Base-by-base conservation (phyloP, 1,284 basidiomycete species). In the Peniophora sp. region DNA sequence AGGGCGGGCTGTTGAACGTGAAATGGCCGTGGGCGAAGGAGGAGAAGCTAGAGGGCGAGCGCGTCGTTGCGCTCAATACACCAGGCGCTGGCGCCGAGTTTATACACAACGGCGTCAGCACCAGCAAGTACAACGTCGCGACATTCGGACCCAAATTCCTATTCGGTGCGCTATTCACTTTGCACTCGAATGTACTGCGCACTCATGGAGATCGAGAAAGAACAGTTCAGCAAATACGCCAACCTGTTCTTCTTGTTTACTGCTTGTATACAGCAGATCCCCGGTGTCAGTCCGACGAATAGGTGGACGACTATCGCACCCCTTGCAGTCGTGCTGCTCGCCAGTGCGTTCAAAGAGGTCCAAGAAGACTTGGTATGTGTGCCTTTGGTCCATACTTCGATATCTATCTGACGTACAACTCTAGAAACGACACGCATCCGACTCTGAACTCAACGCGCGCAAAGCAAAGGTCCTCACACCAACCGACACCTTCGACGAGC, bases 181-280 rank as follows among this genome's bases (percentile, higher is more conserved):
- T 18, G 36, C 18, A 24, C 18, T 17, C 5, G n/a, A 17, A 49
- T 47, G 46, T 51, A 17, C 24, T 35, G 11, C 34, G 22, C 47
- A 5, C 39, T 43, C 11, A 32, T 32, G 12, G 27, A 32, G 27
- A 32, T 5, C 6, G 27, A 48, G 43, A 35, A 72, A 87, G 94
- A 97, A 67, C 94, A 97, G 84, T 97, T 97, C 76, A 93, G 90
- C 56, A 96, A 97, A 79, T 98, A 97, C 64, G 97, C 97, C 60
- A 99, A 99, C 67, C 55, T 99, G 54, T 99, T 99, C 76, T 99
- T 99, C 80, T 75, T 99, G 54, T 99, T 99, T 75, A 99, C 96
- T 35, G 94, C 94, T 23, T 90, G 84, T 68, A 98, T 99, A 51
- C 96, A 99, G 67, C 97, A 99, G 72, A 95, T 99, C 57, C 97